Conservation (phyloP, 2,329 filamentous ascomycete genomes). For the Paramyrothecium sp. region DNA sequence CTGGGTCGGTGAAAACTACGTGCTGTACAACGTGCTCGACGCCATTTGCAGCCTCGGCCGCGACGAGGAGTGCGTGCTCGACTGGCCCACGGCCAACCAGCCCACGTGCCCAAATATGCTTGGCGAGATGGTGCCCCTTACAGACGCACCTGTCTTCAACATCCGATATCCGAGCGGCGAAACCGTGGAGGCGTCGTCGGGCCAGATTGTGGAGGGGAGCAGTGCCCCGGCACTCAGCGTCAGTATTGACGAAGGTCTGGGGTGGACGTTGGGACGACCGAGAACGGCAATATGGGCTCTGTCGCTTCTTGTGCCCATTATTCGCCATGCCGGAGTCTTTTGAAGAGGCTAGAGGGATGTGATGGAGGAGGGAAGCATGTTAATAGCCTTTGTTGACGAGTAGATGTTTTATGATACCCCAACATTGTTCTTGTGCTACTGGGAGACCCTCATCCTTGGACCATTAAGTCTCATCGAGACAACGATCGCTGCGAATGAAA, state of each 20-base stretch:
- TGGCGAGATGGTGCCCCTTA: constrained; percentile 33
- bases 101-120: constrained; percentile 40
- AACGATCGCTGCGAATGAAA: too few species aligned
- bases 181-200: constrained; percentile 31
- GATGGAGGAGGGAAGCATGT: not conserved
- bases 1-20: constrained; percentile 48
- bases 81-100: constrained; percentile 43
- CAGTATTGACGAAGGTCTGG: constrained; percentile 3
- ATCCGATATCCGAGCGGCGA: constrained; percentile 44
- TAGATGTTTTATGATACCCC: not conserved
- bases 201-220: constrained; percentile 7
- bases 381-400: not conserved
- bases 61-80: constrained; percentile 44
- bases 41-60: constrained; percentile 42
- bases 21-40: constrained; percentile 51
- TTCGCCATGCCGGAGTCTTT: not conserved
- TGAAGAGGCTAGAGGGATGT: not conserved
- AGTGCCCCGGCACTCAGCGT: not conserved
- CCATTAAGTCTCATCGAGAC: not conserved
- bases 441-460: not conserved
- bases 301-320: not conserved
- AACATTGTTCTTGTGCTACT: not conserved
- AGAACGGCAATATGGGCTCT: not conserved
- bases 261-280: not conserved
- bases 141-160: constrained; percentile 41